Base-by-base conservation (phyloP, 208 protist species). In the Leishmania lainsoni region DNA sequence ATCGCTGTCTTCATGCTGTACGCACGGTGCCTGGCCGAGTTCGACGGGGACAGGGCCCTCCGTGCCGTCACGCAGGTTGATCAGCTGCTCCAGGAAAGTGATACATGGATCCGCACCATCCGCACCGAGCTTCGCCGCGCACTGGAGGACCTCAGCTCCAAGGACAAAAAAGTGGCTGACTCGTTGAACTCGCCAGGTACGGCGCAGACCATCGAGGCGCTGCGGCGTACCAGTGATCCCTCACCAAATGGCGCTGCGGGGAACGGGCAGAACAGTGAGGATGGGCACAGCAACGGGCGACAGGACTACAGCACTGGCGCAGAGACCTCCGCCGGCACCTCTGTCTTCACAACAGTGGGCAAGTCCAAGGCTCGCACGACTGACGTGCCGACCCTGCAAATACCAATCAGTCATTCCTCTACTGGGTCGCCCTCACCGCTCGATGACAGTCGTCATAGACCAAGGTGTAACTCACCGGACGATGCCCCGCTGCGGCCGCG, bases 1-100 rank as follows among this genome's bases (percentile, higher is more conserved):
- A 94, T 97, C 71, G 82, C 87, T 35, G 87, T 94, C 22, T 97
- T 88, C 78, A 88, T 92, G 68, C 84, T 97, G n/a, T 95, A 96
- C 86, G 88, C 91, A 51, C 90, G 89, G 76, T 95, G 92, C 70
- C 85, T 97, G 3, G 90, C 86, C 59, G 87, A 89, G 68, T 95
- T 95, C 83, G 92, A 96, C 78, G 92, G 89, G 10, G 90, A 96
- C 73, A 84, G 90, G 20, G 89, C 90, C 8, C 83, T 90, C 72
- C 87, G 88, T 17, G 92, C 90, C 16, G 85, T 89, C 5, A 86
- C 81, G 22, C 86, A 79, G 52, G 82, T 92, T 2, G 52, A 80
- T 16, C 69, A 75, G 49, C 75, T 95, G 20, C 78, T 95, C 39
- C 66, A 89, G 61, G 89, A 95, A 63, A 89, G 82, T 22, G 86